Conservation (phyloP, 805 yeast species). For the Saccharomyces eubayanus region DNA sequence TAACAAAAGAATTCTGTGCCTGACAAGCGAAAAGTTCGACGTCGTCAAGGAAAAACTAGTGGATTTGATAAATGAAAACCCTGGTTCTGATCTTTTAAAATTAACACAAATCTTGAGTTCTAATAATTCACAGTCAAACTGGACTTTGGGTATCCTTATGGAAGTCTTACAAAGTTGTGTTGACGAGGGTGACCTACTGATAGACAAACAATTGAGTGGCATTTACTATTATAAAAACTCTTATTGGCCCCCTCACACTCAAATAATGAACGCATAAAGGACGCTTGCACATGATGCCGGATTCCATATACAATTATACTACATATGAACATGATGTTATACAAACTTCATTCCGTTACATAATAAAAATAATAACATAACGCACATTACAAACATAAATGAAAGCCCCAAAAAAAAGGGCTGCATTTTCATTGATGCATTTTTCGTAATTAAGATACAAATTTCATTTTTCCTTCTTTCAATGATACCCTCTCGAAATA, state of each 20-base stretch:
- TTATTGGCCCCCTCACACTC: slow-evolving; percentile 14
- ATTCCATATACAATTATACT: background rate
- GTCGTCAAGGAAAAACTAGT: slow-evolving; percentile 24
- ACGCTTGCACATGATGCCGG: background rate
- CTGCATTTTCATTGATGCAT: background rate
- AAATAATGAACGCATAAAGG: background rate
- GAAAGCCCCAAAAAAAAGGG: background rate
- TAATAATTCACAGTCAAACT: slow-evolving; percentile 15
- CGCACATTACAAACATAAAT: background rate
- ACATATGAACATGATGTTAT: background rate
- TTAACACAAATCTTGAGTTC: slow-evolving; percentile 23
- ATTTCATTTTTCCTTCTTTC: background rate
- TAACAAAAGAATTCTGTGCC: slow-evolving; percentile 31
- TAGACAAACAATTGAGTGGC: slow-evolving; percentile 65
- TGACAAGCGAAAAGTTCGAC: slow-evolving; percentile 26
- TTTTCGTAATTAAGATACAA: background rate
- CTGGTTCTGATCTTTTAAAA: slow-evolving; percentile 27
- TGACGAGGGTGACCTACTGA: slow-evolving; percentile 46
- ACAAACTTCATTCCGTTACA: background rate
- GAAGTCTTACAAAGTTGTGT: slow-evolving; percentile 59
- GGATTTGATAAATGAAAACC: slow-evolving; percentile 15
- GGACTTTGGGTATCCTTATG: slow-evolving; percentile 57
- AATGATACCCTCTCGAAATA: slow-evolving; percentile 52
- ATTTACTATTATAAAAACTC: slow-evolving; percentile 51
- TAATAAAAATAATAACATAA: background rate